Percentiles rank a stretch among this genome's conserved stretches.
These are phyloP conservation scores for Pseudovirgaria hyperparasitica DNA, from an alignment of 2,329 filamentous ascomycete genomes.

Conservation along the genomic window DNA sequence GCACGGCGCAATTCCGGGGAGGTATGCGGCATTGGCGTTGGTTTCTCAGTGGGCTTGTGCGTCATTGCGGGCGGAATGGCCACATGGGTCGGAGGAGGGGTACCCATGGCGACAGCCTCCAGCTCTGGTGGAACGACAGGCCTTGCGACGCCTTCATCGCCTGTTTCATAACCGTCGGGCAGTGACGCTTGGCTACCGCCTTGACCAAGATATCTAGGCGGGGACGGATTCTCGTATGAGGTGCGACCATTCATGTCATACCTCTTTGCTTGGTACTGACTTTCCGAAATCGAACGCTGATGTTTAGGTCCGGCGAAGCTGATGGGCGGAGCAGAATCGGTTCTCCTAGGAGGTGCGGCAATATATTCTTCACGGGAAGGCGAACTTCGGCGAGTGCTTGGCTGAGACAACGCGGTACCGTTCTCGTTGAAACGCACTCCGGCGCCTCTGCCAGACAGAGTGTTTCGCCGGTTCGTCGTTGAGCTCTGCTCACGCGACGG, in stretches of 20 bases:
- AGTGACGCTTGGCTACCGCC: too few species aligned
- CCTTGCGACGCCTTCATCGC: slow-evolving; percentile 12
- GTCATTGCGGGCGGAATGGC: slow-evolving; percentile 65
- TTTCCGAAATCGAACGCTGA: slow-evolving; percentile 37
- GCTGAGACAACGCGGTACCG: slow-evolving; percentile 28
- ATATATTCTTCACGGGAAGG: slow-evolving; percentile 21
- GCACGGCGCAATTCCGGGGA: slow-evolving; percentile 67
- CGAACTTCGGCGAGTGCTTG: slow-evolving; percentile 31
- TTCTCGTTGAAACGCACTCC: slow-evolving; percentile 33
- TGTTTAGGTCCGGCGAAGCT: slow-evolving; percentile 23
- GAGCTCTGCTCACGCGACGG: slow-evolving; percentile 24
- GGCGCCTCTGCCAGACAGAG: slow-evolving; percentile 19
- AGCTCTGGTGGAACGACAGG: slow-evolving; percentile 17
- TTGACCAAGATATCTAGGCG: slow-evolving; percentile 24
- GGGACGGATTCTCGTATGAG: slow-evolving; percentile 22
- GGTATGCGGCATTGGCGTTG: slow-evolving; percentile 56
- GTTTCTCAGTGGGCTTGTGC: slow-evolving; percentile 59
- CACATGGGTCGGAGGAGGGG: slow-evolving; percentile 58
- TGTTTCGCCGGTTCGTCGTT: slow-evolving; percentile 29
- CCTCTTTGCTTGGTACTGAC: slow-evolving; percentile 26
- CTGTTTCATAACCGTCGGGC: slow-evolving; percentile 17
- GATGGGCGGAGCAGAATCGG: slow-evolving; percentile 29
- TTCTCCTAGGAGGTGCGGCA: slow-evolving; percentile 21
- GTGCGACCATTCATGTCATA: slow-evolving; percentile 19
- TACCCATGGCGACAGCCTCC: slow-evolving; percentile 19